Conservation (phyloP, 495 filamentous ascomycete species). For the Neurospora sp. region DNA sequence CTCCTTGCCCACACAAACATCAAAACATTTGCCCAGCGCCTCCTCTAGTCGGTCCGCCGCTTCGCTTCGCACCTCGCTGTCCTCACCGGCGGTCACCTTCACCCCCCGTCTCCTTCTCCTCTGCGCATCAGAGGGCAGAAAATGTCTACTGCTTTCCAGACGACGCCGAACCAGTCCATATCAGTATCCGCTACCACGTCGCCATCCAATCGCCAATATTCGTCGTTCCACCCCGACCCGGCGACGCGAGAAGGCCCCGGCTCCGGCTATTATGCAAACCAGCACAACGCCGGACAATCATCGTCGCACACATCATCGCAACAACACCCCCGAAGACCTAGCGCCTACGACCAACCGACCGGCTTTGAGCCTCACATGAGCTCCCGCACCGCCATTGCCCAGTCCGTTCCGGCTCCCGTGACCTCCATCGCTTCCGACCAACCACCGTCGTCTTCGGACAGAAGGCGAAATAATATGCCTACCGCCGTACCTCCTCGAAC, state of each 20-base stretch:
- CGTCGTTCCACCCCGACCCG: slow-evolving; percentile 30
- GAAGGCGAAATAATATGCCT: slow-evolving; percentile 30
- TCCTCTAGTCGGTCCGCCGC: neutral
- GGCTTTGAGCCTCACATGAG: slow-evolving; percentile 38
- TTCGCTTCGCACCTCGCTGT: neutral
- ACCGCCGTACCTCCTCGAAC: slow-evolving; percentile 53
- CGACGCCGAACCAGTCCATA: slow-evolving; percentile 41
- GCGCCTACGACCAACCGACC: slow-evolving; percentile 38
- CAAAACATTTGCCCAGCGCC: slow-evolving; percentile 7
- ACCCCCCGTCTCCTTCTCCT: neutral
- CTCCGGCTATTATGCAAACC: slow-evolving; percentile 31
- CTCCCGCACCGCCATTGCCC: slow-evolving; percentile 33
- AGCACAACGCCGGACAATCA: slow-evolving; percentile 21
- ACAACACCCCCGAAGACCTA: slow-evolving; percentile 42
- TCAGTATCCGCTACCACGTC: slow-evolving; percentile 36
- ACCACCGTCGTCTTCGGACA: slow-evolving; percentile 29
- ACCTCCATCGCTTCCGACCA: slow-evolving; percentile 30
- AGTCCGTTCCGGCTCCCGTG: slow-evolving; percentile 37
- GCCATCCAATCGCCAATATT: slow-evolving; percentile 36
- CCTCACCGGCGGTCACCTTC: neutral
- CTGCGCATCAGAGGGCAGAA: slow-evolving; percentile 20
- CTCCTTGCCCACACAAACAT: neutral
- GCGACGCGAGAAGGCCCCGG: slow-evolving; percentile 26
- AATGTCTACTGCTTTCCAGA: slow-evolving; percentile 49
- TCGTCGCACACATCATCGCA: slow-evolving; percentile 30